Conservation (phyloP, 2,329 filamentous ascomycete genomes). For the Calonectria naviculata region DNA sequence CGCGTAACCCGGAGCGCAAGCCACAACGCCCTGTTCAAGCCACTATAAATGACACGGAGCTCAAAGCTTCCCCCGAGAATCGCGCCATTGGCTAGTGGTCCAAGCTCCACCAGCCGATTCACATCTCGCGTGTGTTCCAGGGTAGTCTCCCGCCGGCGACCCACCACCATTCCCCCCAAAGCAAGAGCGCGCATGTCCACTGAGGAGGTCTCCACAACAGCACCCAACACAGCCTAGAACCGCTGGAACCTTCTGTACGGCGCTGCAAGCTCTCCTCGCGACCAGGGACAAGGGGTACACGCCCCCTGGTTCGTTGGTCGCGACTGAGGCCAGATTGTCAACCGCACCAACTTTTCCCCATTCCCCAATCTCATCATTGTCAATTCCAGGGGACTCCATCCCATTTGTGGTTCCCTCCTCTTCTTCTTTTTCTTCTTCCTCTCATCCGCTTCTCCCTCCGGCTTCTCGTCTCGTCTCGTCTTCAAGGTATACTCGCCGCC, state of each 20-base stretch:
- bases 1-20: background rate
- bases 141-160: background rate
- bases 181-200: background rate
- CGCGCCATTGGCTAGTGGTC: slow-evolving; percentile 25
- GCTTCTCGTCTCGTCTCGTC: slow-evolving; percentile 13
- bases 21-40: background rate
- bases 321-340: slow-evolving; percentile 44
- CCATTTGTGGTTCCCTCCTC: background rate
- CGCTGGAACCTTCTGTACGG: slow-evolving; percentile 18
- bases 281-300: slow-evolving; percentile 15
- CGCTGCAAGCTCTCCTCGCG: background rate
- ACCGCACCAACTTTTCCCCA: slow-evolving; percentile 28
- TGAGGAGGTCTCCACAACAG: slow-evolving; percentile 4
- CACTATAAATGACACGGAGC: background rate
- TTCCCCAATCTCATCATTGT: slow-evolving; percentile 28
- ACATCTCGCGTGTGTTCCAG: slow-evolving; percentile 3
- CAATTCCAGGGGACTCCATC: slow-evolving; percentile 23
- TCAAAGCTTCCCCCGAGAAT: background rate
- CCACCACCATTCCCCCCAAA: slow-evolving; percentile 19
- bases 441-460: slow-evolving; percentile 11
- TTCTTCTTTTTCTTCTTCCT: slow-evolving; percentile 15
- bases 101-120: slow-evolving; percentile 23
- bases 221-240: slow-evolving; percentile 6
- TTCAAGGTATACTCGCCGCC: slow-evolving; percentile 28
- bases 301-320: slow-evolving; percentile 27